These are phyloP conservation scores for Bryoerythrophyllum caledonicum DNA, from an alignment of 225 moss, liverwort and hornwort genomes.

Conservation along the genomic window DNA sequence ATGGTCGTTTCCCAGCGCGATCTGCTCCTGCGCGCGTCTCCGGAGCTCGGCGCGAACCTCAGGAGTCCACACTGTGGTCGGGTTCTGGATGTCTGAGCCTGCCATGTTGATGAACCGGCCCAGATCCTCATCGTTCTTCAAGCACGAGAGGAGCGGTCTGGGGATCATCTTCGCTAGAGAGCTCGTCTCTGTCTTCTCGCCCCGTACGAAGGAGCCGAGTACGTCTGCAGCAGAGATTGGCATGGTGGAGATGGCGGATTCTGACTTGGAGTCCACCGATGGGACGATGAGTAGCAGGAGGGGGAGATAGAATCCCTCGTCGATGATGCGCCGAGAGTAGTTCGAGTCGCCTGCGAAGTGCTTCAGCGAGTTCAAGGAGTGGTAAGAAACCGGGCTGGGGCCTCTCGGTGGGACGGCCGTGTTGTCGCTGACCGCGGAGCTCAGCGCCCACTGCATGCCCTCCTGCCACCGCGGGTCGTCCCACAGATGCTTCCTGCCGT, in stretches of 20 bases:
- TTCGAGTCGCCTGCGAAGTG: conserved; percentile 82
- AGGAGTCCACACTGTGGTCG: conserved; percentile 77
- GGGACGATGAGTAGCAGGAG: conserved; percentile 80
- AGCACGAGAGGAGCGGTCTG: conserved; percentile 57
- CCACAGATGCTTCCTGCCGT: conserved; percentile 77
- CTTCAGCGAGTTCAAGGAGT: conserved; percentile 82
- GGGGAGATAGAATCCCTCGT: conserved; percentile 75
- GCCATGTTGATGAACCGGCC: conserved; percentile 80
- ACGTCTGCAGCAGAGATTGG: conserved; percentile 91
- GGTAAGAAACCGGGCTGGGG: conserved; percentile 86
- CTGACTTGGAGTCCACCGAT: conserved; percentile 57
- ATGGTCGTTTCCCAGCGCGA: conserved; percentile 40
- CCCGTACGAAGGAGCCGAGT: conserved; percentile 83
- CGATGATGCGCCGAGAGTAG: conserved; percentile 70
- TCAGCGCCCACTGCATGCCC: conserved; percentile 94
- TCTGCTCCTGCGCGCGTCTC: conserved; percentile 63
- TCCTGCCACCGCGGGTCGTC: conserved; percentile 85
- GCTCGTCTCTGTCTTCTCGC: conserved; percentile 41
- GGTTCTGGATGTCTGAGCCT: conserved; percentile 75
- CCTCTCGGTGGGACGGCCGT: conserved; percentile 70
- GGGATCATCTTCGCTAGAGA: conserved; percentile 71
- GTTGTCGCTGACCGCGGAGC: conserved; percentile 73
- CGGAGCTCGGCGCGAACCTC: conserved; percentile 83
- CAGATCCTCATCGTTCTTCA: conserved; percentile 78
- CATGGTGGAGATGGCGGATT: conserved; percentile 71